Conservation (phyloP, 768 basidiomycete species). For the Boletus vinaceobasis region DNA sequence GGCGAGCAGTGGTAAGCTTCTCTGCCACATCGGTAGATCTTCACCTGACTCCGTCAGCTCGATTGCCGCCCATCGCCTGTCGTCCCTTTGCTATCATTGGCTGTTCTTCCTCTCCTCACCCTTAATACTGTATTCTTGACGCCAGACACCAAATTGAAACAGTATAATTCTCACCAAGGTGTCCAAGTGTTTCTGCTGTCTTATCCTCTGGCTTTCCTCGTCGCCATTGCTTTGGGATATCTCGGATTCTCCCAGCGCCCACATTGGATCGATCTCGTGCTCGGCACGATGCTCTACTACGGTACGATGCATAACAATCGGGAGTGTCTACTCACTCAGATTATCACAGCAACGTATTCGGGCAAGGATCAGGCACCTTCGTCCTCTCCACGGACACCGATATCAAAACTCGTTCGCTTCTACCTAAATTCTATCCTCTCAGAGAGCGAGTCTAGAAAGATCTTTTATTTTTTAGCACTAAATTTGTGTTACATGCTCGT, state of each 20-base stretch:
- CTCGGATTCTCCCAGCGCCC: slow-evolving; percentile 63
- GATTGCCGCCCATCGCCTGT: slow-evolving; percentile 48
- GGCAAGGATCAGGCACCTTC: slow-evolving; percentile 42
- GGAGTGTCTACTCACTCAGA: slow-evolving; percentile 5
- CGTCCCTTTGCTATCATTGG: slow-evolving; percentile 55
- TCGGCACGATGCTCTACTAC: slow-evolving; percentile 58
- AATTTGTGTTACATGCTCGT: slow-evolving; percentile 96
- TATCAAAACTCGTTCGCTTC: slow-evolving; percentile 52
- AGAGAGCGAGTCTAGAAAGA: slow-evolving; percentile 89
- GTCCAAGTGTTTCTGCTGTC: slow-evolving; percentile 58
- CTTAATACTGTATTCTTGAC: slow-evolving; percentile 59
- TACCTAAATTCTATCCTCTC: slow-evolving; percentile 90
- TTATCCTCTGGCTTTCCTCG: slow-evolving; percentile 48
- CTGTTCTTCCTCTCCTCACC: slow-evolving; percentile 59
- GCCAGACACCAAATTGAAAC: slow-evolving; percentile 47
- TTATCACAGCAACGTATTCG: slow-evolving; percentile 49
- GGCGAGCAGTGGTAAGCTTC: slow-evolving; percentile 51
- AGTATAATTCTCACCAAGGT: slow-evolving; percentile 47
- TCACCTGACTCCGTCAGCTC: slow-evolving; percentile 36
- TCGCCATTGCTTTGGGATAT: slow-evolving; percentile 52
- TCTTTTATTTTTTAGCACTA: slow-evolving; percentile 93
- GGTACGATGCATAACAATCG: slow-evolving; percentile 41
- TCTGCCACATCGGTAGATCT: not conserved
- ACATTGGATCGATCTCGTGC: slow-evolving; percentile 54
- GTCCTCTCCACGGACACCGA: slow-evolving; percentile 46